Evolutionary conservation across 371 early-diverging fungal species (phyloP).

Genomic region (Ordospora pajunii): DNA sequence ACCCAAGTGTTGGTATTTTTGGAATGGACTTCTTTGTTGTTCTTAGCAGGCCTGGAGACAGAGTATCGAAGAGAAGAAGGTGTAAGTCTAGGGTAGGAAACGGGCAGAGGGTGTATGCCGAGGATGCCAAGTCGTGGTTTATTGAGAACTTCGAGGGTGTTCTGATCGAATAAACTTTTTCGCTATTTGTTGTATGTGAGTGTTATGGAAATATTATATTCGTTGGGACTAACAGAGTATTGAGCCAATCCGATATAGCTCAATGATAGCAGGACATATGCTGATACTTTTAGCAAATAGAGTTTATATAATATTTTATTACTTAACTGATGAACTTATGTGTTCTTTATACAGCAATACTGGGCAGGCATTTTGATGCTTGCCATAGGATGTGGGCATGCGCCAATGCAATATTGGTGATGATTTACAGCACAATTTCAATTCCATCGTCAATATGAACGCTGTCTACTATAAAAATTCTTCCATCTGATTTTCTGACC

Average conservation of each 20-base stretch:
- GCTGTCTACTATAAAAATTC: slow-evolving; percentile 4
- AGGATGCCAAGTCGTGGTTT: slow-evolving; percentile 68
- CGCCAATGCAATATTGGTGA: too few species aligned
- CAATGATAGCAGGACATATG: too few species aligned
- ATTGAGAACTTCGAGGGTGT: slow-evolving; percentile 59
- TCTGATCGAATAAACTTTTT: slow-evolving; percentile 41
- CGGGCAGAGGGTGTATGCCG: slow-evolving; percentile 80
- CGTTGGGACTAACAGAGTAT: background rate
- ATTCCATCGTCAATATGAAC: slow-evolving; percentile 14
- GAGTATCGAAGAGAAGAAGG: slow-evolving; percentile 88
- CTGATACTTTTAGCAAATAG: background rate
- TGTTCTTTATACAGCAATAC: background rate
- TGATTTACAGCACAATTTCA: slow-evolving; percentile 11
- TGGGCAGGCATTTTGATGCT: too few species aligned
- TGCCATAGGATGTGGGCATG: background rate
- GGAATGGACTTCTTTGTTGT: slow-evolving; percentile 91
- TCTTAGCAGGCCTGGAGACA: slow-evolving; percentile 89
- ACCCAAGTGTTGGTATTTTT: slow-evolving; percentile 80
- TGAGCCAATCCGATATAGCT: background rate
- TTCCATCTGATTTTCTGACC: slow-evolving; percentile 10
- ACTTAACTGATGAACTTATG: background rate
- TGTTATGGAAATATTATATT: background rate
- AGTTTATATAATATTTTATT: background rate
- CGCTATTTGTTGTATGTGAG: too few species aligned
- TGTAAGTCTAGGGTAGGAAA: slow-evolving; percentile 73